Evolutionary conservation across 1,139 yeast genomes (phyloP), one percentile per base, ranked within the genome.

Genomic region (Yamadazyma friedrichii): DNA sequence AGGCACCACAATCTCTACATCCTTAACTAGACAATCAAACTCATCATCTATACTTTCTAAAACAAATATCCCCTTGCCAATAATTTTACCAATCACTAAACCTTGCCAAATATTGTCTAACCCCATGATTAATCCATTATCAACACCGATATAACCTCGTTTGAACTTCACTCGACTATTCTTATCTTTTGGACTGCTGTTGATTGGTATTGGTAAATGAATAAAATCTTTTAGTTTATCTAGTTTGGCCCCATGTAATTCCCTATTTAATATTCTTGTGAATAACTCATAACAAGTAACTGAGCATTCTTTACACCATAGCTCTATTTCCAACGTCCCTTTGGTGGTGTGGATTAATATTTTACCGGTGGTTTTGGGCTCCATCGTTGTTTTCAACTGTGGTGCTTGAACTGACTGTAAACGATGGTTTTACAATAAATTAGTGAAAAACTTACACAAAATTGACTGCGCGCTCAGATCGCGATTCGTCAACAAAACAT

Each of bases 261-360:
- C 58, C 6, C 72, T 72, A 42, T 71, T 64, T 17, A 69, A 36
- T 47, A 85, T 78, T 35, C 67, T 64, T 42, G 70, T 67, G 12
- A 85, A 55, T 49, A 86, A 82, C 35, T 56, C 53, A 33, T 72
- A 59, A 27, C 76, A 55, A 1, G 80, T 74, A 1, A 50, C 47
- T 0, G 94, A 91, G 3, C 78, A 61, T 55, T 87, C 89, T 49
- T 79, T 79, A 20, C 91, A 87, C 84, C 87, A 87, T 9, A 86
- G 55, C 39, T 80, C 88, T 2, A 86, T 56, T 33, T 72, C 78
- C 0, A 87, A 61, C 1, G 65, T 59, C 0, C 95, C 95, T 43
- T 79, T 81, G 10, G 78, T 64, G 1, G 94, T 84, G 10, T 58
- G 48, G 3, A 86, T 50, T 11, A 68, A 55, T 15, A 82, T 83